These are phyloP conservation scores for Euphorbia tirucalli DNA, from an alignment of 345 rosid genomes.

Conservation along the genomic window DNA sequence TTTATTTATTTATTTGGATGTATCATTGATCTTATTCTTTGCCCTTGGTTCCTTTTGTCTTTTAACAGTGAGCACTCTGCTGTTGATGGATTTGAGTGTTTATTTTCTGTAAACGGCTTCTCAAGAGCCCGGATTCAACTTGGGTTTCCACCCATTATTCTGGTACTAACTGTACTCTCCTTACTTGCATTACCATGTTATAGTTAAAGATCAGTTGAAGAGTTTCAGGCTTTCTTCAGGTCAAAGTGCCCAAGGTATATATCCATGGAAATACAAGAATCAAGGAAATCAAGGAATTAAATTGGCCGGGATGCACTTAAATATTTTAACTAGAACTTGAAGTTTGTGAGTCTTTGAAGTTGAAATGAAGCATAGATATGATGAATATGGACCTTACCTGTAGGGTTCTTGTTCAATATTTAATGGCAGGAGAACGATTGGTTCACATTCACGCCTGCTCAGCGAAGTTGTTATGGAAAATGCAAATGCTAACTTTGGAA, in stretches of 20 bases:
- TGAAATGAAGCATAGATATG: neutral
- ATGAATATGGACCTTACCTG: neutral
- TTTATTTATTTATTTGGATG: too few relatives aligned
- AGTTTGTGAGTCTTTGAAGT: neutral
- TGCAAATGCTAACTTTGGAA: neutral
- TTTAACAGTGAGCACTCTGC: conserved; percentile 60
- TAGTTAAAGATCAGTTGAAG: neutral
- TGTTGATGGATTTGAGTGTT: conserved; percentile 71
- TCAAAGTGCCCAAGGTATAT: conserved; percentile 61
- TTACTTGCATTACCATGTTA: neutral
- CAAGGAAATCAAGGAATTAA: conserved; percentile 32
- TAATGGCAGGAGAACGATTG: too few relatives aligned
- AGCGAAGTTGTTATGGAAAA: too few relatives aligned
- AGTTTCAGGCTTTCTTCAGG: conserved; percentile 41
- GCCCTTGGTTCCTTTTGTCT: neutral
- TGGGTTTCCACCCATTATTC: conserved; percentile 51
- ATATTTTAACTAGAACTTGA: neutral
- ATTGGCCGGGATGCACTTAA: conserved; percentile 72
- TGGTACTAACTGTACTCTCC: conserved; percentile 41
- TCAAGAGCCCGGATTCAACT: conserved; percentile 49
- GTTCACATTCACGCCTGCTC: too few relatives aligned
- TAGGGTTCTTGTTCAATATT: neutral
- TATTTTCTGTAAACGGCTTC: conserved; percentile 60
- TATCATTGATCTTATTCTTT: neutral
- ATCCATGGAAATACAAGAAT: conserved; percentile 50